Base-by-base conservation (phyloP, 2,329 filamentous ascomycete species). In the Raffaelea albimanens region DNA sequence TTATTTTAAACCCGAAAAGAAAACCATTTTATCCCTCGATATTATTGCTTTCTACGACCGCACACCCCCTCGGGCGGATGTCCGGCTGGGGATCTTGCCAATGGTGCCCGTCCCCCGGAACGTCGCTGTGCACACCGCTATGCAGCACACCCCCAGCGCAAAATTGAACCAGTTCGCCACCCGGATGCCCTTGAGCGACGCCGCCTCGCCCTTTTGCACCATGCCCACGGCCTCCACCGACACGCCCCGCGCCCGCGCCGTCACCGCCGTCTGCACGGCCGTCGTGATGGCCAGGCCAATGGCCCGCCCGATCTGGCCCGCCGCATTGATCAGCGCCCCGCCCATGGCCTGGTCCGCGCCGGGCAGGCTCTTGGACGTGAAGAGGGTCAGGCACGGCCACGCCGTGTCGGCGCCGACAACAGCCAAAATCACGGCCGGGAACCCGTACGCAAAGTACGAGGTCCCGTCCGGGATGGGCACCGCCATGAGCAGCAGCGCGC, bases 401-500 rank as follows among this genome's bases (percentile, higher is more conserved):
- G 80, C 68, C 0, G 78, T 82, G 55, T 85, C 82, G 2, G 79
- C 78, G 21, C 82, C 81, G 33, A 82, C 67, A 5, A 83, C 80
- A 3, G 73, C 71, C 3, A 86, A 63, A 0, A 79, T 61, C 75
- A 85, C 84, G 4, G 81, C 80, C 2, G 74, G 74, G 21, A 86
- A 68, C 0, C 76, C 80, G 53, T 74, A 82, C 1, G 82, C 82
- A 58, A 81, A 85, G 63, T 85, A 85, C 0, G 68, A 75, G 0
- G 78, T 82, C 3, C 11, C 14, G 40, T 40, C 38, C 0, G 72
- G 67, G 0, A 77, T 69, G 33, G 85, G 82, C 0, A 81, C 80
- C 0, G 78, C 76, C 56, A 83, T 83, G 21, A 86, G 69, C 9
- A 85, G 59, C 13, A 43, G 42, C 7, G 43, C 21, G 16, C 78